Conservation (phyloP, 345 rosid species). For the Kernera saxatilis region DNA sequence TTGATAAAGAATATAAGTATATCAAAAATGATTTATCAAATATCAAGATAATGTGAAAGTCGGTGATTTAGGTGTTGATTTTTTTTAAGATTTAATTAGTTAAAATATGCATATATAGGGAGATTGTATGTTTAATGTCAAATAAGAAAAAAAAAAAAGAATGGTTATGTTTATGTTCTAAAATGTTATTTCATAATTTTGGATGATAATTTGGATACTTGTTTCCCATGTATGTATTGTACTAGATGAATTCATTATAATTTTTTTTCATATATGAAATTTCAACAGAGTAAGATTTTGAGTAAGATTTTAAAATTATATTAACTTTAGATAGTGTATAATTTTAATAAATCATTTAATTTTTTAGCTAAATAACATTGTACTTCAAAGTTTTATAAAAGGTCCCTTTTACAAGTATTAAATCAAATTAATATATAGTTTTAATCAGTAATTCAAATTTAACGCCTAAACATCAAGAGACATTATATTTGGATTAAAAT, state of each 20-base stretch:
- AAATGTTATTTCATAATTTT: background rate
- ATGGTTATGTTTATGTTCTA: background rate
- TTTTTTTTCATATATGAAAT: background rate
- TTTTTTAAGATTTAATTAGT: no score
- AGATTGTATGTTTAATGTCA: background rate
- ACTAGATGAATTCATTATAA: background rate
- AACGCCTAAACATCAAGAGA: background rate
- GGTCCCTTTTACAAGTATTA: background rate
- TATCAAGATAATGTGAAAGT: background rate
- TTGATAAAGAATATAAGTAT: background rate
- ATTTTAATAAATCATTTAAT: background rate
- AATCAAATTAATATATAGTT: background rate
- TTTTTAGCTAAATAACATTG: background rate
- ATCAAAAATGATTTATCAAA: background rate
- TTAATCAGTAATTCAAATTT: background rate
- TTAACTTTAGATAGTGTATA: background rate
- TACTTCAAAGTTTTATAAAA: background rate
- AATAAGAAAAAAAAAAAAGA: background rate
- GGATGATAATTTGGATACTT: background rate
- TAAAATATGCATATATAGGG: background rate
- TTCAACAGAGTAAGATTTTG: no score
- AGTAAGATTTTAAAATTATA: no score
- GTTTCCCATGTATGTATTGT: background rate
- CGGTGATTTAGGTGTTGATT: conserved; percentile 14
- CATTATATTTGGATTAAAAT: background rate